Base-by-base conservation (phyloP, 2,329 filamentous ascomycete genomes). In the Penicillium nordicum region DNA sequence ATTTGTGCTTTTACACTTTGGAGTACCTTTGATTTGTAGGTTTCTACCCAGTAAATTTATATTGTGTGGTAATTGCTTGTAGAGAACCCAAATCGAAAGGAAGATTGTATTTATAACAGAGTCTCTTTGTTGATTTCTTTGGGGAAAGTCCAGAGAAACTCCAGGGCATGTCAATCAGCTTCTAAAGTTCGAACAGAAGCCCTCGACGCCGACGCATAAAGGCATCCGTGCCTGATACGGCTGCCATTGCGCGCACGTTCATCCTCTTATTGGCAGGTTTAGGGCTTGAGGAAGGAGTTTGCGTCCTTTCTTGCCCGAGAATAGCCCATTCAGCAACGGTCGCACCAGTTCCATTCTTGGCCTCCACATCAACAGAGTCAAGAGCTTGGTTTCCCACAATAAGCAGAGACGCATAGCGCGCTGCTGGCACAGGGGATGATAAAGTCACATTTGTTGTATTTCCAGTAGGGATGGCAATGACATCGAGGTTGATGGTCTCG, bases 301-400 rank as follows among this genome's bases (percentile, higher is more conserved):
- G 43, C 2, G 16, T 29, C 25, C 57, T 40, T 12, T 38, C 30
- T 36, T 61, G 56, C 2, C 67, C 71, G 48, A 80, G 61, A 54
- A 80, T 77, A 10, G 71, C 75, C 75, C 76, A 80, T 57, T 80
- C 78, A 1, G 77, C 77, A 9, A 80, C 76, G 5, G 73, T 80
- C 5, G 77, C 77, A 4, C 78, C 78, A 5, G 71, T 73, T 3
- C 73, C 73, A 55, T 74, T 72, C 30, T 69, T 67, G 7, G 67
- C 66, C n/a, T 62, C 55, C 5, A 67, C 54, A 44, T 71, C 69
- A 8, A 53, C 66, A n/a, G 64, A 61, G 30, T 59, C 63, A 11
- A 72, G 62, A 0, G 64, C 76, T 49, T 77, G 74, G 57, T 78
- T 79, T 1, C 78, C 78, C 48, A 72, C 64, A 18, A 80, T 75